A percentile compares a stretch with the other conserved stretches of the same genome.
Conservation (phyloP, 768 basidiomycete genomes). For the Pleurotus giganteus region DNA sequence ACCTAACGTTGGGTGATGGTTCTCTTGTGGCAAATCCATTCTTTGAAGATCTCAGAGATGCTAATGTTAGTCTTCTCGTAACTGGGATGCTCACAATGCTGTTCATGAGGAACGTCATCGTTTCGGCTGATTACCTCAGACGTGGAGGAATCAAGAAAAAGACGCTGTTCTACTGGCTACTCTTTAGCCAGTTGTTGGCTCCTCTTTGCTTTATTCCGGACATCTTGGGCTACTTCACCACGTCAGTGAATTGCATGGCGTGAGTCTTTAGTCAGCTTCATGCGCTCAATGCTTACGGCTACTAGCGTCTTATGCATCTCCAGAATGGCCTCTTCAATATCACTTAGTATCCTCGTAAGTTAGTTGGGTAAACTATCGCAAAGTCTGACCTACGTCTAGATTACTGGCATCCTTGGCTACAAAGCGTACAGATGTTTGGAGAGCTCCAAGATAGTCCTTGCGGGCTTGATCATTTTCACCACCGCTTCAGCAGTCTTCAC, state of each 20-base stretch:
- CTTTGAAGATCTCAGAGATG: slow-evolving; percentile 36
- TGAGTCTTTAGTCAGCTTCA: slow-evolving; percentile 27
- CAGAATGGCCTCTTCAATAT: slow-evolving; percentile 31
- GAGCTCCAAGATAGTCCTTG: slow-evolving; percentile 52
- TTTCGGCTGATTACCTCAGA: slow-evolving; percentile 49
- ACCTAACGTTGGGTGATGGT: slow-evolving; percentile 50
- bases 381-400: slow-evolving; percentile 29
- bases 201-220: slow-evolving; percentile 40
- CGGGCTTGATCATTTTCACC: slow-evolving; percentile 40
- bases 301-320: slow-evolving; percentile 36
- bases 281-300: background rate
- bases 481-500: slow-evolving; percentile 39
- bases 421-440: slow-evolving; percentile 68
- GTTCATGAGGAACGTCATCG: slow-evolving; percentile 51
- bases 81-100: slow-evolving; percentile 47
- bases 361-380: background rate
- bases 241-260: slow-evolving; percentile 42
- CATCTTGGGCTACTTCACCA: slow-evolving; percentile 45
- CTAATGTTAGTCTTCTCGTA: slow-evolving; percentile 44
- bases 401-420: slow-evolving; percentile 60
- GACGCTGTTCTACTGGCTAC: slow-evolving; percentile 53
- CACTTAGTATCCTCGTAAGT: slow-evolving; percentile 39
- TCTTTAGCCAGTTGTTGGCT: slow-evolving; percentile 53
- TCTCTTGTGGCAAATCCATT: slow-evolving; percentile 53
- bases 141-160: slow-evolving; percentile 57